phyloP scores from a whole-genome alignment of 2,329 filamentous ascomycete species.

The Monosporascus sp. region DNA sequence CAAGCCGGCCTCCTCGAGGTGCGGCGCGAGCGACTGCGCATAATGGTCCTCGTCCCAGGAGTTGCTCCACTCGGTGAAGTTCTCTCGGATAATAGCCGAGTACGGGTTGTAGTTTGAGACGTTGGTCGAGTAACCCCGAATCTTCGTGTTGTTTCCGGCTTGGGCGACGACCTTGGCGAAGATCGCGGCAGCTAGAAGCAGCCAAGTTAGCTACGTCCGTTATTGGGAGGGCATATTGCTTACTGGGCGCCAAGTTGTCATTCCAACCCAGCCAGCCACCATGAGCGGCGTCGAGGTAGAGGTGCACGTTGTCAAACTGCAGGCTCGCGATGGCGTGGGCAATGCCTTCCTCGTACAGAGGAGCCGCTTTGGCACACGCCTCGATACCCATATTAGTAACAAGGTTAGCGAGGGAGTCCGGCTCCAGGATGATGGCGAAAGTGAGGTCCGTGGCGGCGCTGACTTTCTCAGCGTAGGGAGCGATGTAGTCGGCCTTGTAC shows the following conservation, averaged over 20 bases:
- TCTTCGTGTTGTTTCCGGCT: slow-evolving; percentile 41
- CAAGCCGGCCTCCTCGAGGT: slow-evolving; percentile 46
- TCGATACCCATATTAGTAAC: slow-evolving; percentile 48
- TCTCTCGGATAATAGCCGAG: slow-evolving; percentile 32
- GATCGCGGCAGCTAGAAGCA: slow-evolving; percentile 34
- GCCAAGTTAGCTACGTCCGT: neutral
- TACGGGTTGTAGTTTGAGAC: slow-evolving; percentile 55
- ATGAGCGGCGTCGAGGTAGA: slow-evolving; percentile 55
- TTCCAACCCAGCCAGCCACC: slow-evolving; percentile 56
- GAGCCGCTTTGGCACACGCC: slow-evolving; percentile 44
- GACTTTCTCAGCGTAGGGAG: slow-evolving; percentile 37
- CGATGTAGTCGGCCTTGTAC: slow-evolving; percentile 50
- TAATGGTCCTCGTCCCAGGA: slow-evolving; percentile 54
- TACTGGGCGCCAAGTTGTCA: slow-evolving; percentile 41
- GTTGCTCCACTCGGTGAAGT: slow-evolving; percentile 37
- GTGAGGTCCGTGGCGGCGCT: slow-evolving; percentile 38
- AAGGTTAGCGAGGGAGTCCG: slow-evolving; percentile 55
- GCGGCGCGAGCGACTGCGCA: slow-evolving; percentile 57
- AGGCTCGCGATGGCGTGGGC: slow-evolving; percentile 46
- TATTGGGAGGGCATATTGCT: neutral
- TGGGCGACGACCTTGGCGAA: slow-evolving; percentile 44
- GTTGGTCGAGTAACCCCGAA: slow-evolving; percentile 53
- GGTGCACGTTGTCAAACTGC: slow-evolving; percentile 50
- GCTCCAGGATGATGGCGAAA: slow-evolving; percentile 45
- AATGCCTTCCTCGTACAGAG: slow-evolving; percentile 44